Conservation (phyloP, 116 monocot genomes). For the Iris pallida region DNA sequence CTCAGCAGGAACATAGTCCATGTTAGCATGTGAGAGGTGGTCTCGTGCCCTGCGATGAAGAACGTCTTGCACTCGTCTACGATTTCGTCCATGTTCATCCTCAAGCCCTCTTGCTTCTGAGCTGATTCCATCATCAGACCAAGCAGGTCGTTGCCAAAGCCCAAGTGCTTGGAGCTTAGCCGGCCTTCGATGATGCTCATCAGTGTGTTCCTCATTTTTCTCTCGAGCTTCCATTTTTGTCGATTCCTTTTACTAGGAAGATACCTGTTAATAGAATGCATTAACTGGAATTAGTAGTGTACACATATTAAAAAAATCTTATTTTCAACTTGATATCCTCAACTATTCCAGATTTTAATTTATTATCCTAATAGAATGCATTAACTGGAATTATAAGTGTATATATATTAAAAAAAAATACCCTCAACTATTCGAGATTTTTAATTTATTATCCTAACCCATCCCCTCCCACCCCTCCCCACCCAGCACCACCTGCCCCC, state of each 20-base stretch:
- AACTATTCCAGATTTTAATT: too few species aligned
- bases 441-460: too few species aligned
- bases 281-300: too few species aligned
- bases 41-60: slow-evolving; percentile 72
- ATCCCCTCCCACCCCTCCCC: too few species aligned
- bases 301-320: too few species aligned
- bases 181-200: slow-evolving; percentile 28
- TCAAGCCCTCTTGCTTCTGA: background rate
- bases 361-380: too few species aligned
- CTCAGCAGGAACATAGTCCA: slow-evolving; percentile 67
- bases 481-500: too few species aligned
- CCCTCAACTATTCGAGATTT: too few species aligned
- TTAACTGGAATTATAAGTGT: too few species aligned
- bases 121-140: slow-evolving; percentile 59
- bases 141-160: slow-evolving; percentile 47
- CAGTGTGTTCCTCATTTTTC: slow-evolving; percentile 21
- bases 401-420: too few species aligned
- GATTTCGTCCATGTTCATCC: slow-evolving; percentile 49
- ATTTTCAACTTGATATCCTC: too few species aligned
- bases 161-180: slow-evolving; percentile 17
- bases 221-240: slow-evolving; percentile 40
- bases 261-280: slow-evolving; percentile 23
- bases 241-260: slow-evolving; percentile 41
- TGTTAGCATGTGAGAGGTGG: slow-evolving; percentile 46
- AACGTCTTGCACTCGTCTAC: slow-evolving; percentile 77